Percentiles rank a stretch among this genome's conserved stretches.
Conservation (phyloP, 768 basidiomycete species). For the Exidia glandulosa region DNA sequence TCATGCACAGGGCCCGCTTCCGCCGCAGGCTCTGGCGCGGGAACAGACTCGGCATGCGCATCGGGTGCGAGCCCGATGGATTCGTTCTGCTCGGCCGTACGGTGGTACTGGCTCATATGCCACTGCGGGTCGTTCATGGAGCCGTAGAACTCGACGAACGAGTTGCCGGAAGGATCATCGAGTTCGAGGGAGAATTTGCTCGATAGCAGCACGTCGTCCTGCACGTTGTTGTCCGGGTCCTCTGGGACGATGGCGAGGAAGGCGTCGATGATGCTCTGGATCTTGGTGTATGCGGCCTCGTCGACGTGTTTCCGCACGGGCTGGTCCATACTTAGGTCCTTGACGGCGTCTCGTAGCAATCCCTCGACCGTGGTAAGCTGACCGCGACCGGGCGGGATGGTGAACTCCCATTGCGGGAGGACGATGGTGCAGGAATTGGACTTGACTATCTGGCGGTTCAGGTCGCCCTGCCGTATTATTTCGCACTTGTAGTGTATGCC, state of each 20-base stretch:
- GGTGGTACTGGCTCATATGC: constrained; percentile 72
- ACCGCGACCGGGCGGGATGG: constrained; percentile 76
- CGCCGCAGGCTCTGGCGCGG: constrained; percentile 6
- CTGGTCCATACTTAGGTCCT: constrained; percentile 74
- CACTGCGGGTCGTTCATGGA: constrained; percentile 89
- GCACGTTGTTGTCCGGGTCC: constrained; percentile 41
- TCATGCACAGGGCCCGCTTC: constrained; percentile 19
- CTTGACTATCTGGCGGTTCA: constrained; percentile 89
- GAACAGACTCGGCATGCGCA: constrained; percentile 23
- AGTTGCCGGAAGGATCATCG: constrained; percentile 92
- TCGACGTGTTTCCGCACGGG: constrained; percentile 74
- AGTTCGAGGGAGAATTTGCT: constrained; percentile 65
- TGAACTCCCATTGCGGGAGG: constrained; percentile 84
- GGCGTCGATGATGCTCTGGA: constrained; percentile 61
- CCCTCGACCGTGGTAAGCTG: constrained; percentile 98
- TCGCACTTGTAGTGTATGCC: constrained; percentile 74
- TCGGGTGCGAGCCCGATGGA: constrained; percentile 53
- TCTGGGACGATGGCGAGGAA: constrained; percentile 47
- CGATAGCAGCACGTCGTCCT: constrained; percentile 44
- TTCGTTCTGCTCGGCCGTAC: constrained; percentile 73
- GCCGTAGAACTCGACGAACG: constrained; percentile 86
- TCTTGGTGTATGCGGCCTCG: constrained; percentile 56
- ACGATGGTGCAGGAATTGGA: constrained; percentile 69
- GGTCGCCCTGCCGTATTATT: constrained; percentile 61
- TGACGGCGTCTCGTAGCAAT: constrained; percentile 67